Percentiles rank a stretch among this genome's conserved stretches.
Evolutionary conservation across 176 grass and related monocot species (phyloP).

Genomic region (Oryza meyeriana): DNA sequence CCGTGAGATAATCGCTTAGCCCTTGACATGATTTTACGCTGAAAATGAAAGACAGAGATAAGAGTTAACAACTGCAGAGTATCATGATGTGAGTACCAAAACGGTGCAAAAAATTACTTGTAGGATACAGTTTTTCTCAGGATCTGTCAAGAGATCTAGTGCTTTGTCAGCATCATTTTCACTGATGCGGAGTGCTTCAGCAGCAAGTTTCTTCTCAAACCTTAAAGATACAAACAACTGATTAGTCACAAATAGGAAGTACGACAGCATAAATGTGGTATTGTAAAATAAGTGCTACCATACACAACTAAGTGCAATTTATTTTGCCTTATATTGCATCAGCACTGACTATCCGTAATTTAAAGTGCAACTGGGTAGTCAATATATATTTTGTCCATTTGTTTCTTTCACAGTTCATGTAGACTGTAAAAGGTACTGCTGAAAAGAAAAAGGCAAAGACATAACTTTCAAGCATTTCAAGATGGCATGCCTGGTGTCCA

Average conservation of each 20-base stretch:
- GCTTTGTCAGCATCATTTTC: constrained; percentile 89
- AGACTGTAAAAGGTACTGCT: background rate
- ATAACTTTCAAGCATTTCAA: background rate
- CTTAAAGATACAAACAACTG: constrained; percentile 32
- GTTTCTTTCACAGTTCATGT: background rate
- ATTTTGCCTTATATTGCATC: background rate
- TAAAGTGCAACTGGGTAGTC: background rate
- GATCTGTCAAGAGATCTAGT: constrained; percentile 87
- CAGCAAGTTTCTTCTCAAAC: constrained; percentile 81
- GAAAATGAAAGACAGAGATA: background rate
- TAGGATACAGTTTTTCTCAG: constrained; percentile 71
- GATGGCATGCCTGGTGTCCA: background rate
- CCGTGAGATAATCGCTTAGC: constrained; percentile 29
- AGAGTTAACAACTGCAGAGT: constrained; percentile 28
- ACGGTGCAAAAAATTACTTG: constrained; percentile 47
- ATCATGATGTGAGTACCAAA: background rate
- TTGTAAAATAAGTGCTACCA: background rate
- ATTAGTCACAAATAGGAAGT: constrained; percentile 10
- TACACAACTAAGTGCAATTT: background rate
- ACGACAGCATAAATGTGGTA: background rate
- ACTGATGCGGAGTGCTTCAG: constrained; percentile 76
- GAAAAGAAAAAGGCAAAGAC: background rate
- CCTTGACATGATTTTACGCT: constrained; percentile 69
- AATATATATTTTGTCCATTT: background rate
- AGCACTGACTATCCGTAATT: background rate